Conservation (phyloP, 345 rosid species). For the Abelmoschus esculentus region DNA sequence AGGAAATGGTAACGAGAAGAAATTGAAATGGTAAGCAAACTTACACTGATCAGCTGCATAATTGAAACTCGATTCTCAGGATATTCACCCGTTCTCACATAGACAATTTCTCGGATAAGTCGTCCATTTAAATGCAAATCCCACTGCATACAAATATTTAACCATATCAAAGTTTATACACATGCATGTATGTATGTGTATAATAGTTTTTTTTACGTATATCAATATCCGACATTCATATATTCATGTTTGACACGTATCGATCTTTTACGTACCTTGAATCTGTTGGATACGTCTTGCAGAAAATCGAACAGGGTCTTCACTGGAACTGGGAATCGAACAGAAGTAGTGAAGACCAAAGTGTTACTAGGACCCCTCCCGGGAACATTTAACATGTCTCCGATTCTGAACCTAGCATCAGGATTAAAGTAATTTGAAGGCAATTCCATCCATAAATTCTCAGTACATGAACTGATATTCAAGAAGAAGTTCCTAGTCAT, state of each 20-base stretch:
- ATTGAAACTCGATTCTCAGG: slow-evolving; percentile 25
- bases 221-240: not conserved
- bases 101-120: slow-evolving; percentile 18
- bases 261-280: slow-evolving; percentile 28
- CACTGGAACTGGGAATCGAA: slow-evolving; percentile 21
- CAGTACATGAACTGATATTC: slow-evolving; percentile 9
- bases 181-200: not conserved
- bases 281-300: slow-evolving; percentile 11
- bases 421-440: slow-evolving; percentile 2
- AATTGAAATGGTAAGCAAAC: not conserved
- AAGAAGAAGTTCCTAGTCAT: slow-evolving; percentile 31
- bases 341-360: slow-evolving; percentile 29
- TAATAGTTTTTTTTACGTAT: not conserved
- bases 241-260: not conserved
- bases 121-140: slow-evolving; percentile 23
- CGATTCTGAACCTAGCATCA: slow-evolving; percentile 22
- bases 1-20: not conserved
- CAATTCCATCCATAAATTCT: slow-evolving; percentile 29
- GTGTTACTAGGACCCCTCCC: slow-evolving; percentile 10
- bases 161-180: not conserved
- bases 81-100: slow-evolving; percentile 17
- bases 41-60: slow-evolving; percentile 29
- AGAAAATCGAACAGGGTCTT: slow-evolving; percentile 27
- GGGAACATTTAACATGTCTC: not conserved
- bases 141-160: slow-evolving; percentile 30